Conservation (phyloP, 23 red algal species). For the Agarophyton chilense region DNA sequence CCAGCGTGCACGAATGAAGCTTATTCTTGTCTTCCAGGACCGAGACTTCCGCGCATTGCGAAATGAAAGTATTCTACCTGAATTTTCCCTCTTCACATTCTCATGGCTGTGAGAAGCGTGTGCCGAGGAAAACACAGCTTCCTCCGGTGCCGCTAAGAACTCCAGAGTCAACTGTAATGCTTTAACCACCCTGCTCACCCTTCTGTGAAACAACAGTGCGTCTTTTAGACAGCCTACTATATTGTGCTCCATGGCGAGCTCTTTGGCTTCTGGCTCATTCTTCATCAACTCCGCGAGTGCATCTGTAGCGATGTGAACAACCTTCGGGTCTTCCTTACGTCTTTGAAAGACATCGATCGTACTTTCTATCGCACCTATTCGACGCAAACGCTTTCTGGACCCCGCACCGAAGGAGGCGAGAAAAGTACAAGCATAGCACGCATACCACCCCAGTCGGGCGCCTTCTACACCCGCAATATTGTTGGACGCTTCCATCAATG, state of each 20-base stretch:
- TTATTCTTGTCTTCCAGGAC: neutral
- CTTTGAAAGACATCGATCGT: conserved; percentile 8
- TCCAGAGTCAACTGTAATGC: conserved; percentile 66
- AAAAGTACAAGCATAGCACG: conserved; percentile 54
- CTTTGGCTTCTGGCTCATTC: conserved; percentile 38
- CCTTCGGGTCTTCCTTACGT: conserved; percentile 46
- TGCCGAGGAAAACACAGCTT: neutral
- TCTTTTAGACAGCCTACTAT: conserved; percentile 13
- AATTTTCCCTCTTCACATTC: neutral
- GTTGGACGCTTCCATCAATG: conserved; percentile 58
- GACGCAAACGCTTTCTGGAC: conserved; percentile 39
- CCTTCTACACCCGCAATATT: conserved; percentile 46
- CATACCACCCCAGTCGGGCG: conserved; percentile 44
- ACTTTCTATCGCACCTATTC: conserved; percentile 45
- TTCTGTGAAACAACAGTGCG: conserved; percentile 14
- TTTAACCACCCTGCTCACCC: conserved; percentile 10
- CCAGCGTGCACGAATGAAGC: neutral
- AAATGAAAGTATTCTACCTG: neutral
- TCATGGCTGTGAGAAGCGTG: neutral
- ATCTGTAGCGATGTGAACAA: conserved; percentile 49
- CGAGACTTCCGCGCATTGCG: neutral
- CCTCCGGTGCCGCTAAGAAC: neutral
- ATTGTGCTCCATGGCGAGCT: neutral
- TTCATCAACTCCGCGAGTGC: conserved; percentile 64
- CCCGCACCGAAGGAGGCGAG: conserved; percentile 57